These are phyloP conservation scores for Meyerozyma elateridarum DNA, from an alignment of 1,139 yeast species.

Conservation along the genomic window DNA sequence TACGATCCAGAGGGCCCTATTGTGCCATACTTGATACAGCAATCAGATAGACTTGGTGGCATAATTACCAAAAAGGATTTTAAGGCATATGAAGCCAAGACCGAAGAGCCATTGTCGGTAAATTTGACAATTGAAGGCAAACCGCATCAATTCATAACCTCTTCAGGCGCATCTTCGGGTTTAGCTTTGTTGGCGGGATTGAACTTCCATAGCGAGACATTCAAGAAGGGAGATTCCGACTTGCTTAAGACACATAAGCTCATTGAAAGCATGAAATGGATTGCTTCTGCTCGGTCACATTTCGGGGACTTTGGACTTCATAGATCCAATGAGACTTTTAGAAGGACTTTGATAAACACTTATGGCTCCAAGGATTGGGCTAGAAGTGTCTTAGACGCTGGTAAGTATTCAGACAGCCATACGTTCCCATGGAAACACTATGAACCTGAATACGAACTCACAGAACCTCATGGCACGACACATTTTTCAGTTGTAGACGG, in stretches of 20 bases:
- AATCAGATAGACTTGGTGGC: conserved; percentile 52
- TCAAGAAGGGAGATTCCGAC: conserved; percentile 26
- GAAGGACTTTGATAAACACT: conserved; percentile 23
- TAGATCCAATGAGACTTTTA: conserved; percentile 12
- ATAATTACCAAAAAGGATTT: conserved; percentile 62
- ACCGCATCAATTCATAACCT: conserved; percentile 52
- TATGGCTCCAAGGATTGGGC: conserved; percentile 51
- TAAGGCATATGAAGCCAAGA: conserved; percentile 49
- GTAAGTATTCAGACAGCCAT: conserved; percentile 42
- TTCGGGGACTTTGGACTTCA: conserved; percentile 56
- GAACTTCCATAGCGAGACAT: conserved; percentile 37
- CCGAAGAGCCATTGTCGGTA: conserved; percentile 52
- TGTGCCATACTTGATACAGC: conserved; percentile 47
- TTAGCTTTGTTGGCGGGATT: conserved; percentile 76
- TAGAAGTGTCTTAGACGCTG: conserved; percentile 36
- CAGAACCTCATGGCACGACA: conserved; percentile 83
- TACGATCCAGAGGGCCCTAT: conserved; percentile 83
- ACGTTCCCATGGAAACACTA: conserved; percentile 73
- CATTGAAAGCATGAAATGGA: conserved; percentile 90
- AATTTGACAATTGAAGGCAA: conserved; percentile 32
- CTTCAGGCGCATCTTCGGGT: conserved; percentile 82
- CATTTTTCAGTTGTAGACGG: conserved; percentile 76
- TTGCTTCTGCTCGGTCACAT: conserved; percentile 77
- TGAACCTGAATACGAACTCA: conserved; percentile 69
- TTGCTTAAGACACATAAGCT: conserved; percentile 58